A percentile compares a stretch with the other conserved stretches of the same genome.
Conservation (phyloP, 768 basidiomycete genomes). For the Baorangia bicolor region DNA sequence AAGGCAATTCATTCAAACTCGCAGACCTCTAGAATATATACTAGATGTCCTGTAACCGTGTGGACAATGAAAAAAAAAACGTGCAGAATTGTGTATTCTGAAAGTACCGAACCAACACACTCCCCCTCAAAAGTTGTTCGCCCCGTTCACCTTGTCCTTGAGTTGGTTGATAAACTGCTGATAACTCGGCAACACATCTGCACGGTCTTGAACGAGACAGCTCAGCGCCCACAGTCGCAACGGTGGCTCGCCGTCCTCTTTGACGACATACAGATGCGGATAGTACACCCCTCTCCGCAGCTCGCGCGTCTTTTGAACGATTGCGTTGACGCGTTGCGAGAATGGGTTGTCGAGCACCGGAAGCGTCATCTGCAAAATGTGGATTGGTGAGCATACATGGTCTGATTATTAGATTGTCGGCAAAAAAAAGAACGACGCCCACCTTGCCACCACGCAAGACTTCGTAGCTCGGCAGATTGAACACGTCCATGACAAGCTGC, state of each 20-base stretch:
- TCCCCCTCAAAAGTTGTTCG: constrained; percentile 30
- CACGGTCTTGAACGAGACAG: constrained; percentile 91
- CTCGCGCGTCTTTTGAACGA: constrained; percentile 93
- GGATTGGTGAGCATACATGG: background rate
- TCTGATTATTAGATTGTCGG: background rate
- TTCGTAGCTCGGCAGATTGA: constrained; percentile 85
- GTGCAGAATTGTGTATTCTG: too few species aligned
- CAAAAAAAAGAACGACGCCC: background rate
- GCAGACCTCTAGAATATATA: too few species aligned
- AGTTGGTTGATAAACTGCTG: constrained; percentile 89
- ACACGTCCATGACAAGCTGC: constrained; percentile 90
- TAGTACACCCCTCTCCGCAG: constrained; percentile 90
- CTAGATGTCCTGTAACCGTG: too few species aligned
- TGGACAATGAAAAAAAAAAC: too few species aligned
- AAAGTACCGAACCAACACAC: too few species aligned
- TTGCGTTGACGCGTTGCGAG: constrained; percentile 92
- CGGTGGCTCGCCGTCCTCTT: constrained; percentile 96
- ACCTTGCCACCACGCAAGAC: constrained; percentile 94
- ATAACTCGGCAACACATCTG: constrained; percentile 93
- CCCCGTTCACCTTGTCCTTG: constrained; percentile 71
- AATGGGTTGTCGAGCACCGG: constrained; percentile 89
- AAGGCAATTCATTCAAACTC: too few species aligned
- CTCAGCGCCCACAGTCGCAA: constrained; percentile 94
- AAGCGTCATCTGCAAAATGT: constrained; percentile 66
- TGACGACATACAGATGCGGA: constrained; percentile 93